Conservation (phyloP, 2,329 filamentous ascomycete species). For the Lasiodiplodia citricola region DNA sequence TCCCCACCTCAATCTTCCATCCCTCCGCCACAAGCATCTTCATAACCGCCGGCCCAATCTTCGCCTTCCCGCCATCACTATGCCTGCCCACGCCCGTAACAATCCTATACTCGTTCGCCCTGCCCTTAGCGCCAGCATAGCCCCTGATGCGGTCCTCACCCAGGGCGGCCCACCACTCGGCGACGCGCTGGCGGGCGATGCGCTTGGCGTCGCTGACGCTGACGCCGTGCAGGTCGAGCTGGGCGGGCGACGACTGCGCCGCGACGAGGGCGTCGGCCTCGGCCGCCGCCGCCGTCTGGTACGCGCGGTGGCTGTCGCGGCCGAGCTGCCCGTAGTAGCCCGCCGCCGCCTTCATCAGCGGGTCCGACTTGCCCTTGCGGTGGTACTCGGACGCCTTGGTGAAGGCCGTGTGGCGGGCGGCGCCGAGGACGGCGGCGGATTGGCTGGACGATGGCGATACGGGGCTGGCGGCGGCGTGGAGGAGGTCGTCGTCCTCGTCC, state of each 20-base stretch:
- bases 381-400: constrained; percentile 63
- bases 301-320: constrained; percentile 65
- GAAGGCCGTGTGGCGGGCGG: constrained; percentile 58
- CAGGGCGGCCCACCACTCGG: constrained; percentile 76
- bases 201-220: constrained; percentile 79
- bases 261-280: constrained; percentile 75
- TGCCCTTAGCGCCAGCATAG: constrained; percentile 46
- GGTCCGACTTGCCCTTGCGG: constrained; percentile 70
- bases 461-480: constrained; percentile 34
- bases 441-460: constrained; percentile 29
- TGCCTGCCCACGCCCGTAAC: constrained; percentile 84
- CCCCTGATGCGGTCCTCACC: constrained; percentile 67
- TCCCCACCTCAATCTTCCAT: constrained; percentile 78
- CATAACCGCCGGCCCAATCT: constrained; percentile 79
- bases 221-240: constrained; percentile 83
- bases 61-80: constrained; percentile 75
- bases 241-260: constrained; percentile 63
- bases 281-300: constrained; percentile 64
- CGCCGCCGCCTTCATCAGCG: constrained; percentile 75
- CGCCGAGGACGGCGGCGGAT: constrained; percentile 49
- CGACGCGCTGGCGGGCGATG: constrained; percentile 72
- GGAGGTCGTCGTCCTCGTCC: constrained; percentile 29
- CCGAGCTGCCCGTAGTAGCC: constrained; percentile 76
- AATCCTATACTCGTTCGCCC: constrained; percentile 66
- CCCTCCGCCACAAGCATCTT: constrained; percentile 76